A percentile compares a stretch with the other conserved stretches of the same genome.
These are phyloP conservation scores for Penicillium sclerotigenum DNA, from an alignment of 2,329 filamentous ascomycete genomes.

Conservation along the genomic window DNA sequence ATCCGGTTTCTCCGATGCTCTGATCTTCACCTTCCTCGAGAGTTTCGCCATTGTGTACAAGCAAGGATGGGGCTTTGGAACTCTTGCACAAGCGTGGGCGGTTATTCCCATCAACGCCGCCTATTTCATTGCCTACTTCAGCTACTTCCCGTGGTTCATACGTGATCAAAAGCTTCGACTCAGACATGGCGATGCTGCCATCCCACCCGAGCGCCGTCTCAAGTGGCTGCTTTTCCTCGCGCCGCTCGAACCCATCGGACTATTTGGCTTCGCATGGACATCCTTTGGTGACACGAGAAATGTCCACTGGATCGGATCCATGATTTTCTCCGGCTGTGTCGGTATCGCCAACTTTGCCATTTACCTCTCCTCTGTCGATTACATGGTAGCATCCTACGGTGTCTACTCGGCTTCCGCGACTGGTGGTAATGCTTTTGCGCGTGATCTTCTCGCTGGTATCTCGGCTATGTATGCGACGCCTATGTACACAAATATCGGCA, in stretches of 20 bases:
- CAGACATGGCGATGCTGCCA: slow-evolving; percentile 47
- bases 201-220: slow-evolving; percentile 62
- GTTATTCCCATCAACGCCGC: slow-evolving; percentile 67
- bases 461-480: slow-evolving; percentile 65
- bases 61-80: slow-evolving; percentile 58
- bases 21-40: slow-evolving; percentile 63
- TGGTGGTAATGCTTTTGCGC: slow-evolving; percentile 69
- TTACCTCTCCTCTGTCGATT: slow-evolving; percentile 72
- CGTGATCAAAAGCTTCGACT: slow-evolving; percentile 39
- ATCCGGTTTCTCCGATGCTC: slow-evolving; percentile 67
- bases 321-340: slow-evolving; percentile 63
- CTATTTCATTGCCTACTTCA: slow-evolving; percentile 60
- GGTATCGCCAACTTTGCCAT: slow-evolving; percentile 70
- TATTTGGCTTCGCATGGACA: slow-evolving; percentile 68
- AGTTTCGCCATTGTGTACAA: slow-evolving; percentile 55
- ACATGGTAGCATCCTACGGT: slow-evolving; percentile 71
- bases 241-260: slow-evolving; percentile 61
- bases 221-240: slow-evolving; percentile 63
- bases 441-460: slow-evolving; percentile 69
- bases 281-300: slow-evolving; percentile 59
- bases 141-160: slow-evolving; percentile 52
- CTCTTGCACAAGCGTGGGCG: slow-evolving; percentile 55
- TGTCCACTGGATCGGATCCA: slow-evolving; percentile 63
- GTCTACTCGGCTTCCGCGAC: slow-evolving; percentile 70
- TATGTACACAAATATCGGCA: slow-evolving; percentile 57